These are phyloP conservation scores for Symbiotaphrina buchneri DNA, from an alignment of 495 filamentous ascomycete species.

Conservation along the genomic window DNA sequence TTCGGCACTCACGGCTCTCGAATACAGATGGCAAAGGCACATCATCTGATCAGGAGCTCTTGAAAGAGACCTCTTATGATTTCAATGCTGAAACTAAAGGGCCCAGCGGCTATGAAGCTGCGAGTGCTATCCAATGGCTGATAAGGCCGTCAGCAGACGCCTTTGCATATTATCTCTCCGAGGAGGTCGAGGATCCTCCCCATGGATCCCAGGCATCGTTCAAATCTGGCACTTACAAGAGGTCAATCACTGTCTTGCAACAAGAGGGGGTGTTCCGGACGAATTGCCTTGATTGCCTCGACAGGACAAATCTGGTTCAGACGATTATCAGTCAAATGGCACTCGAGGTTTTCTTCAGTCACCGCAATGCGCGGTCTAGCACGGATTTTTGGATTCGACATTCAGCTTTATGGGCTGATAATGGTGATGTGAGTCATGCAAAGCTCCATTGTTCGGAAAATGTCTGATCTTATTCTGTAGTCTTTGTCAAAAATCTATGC, in stretches of 20 bases:
- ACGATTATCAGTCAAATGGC: conserved; percentile 87
- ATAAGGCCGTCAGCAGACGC: conserved; percentile 57
- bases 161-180: conserved; percentile 79
- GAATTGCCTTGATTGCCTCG: conserved; percentile 90
- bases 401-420: conserved; percentile 91
- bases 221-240: no score
- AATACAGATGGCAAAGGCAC: conserved; percentile 15
- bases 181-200: conserved; percentile 30
- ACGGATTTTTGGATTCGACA: conserved; percentile 80
- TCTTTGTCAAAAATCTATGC: conserved; percentile 86
- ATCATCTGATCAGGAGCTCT: conserved; percentile 40
- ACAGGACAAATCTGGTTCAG: conserved; percentile 90
- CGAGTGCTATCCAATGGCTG: conserved; percentile 48
- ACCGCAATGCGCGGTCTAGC: conserved; percentile 37
- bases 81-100: conserved; percentile 88
- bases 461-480: conserved; percentile 5
- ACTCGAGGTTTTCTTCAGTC: conserved; percentile 52
- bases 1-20: conserved; percentile 43
- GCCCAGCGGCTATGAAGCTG: conserved; percentile 70
- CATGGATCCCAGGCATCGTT: conserved; percentile 1
- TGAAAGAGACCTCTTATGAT: conserved; percentile 70
- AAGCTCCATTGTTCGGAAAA: background rate
- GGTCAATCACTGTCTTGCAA: conserved; percentile 51
- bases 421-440: conserved; percentile 43
- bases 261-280: conserved; percentile 91